Evolutionary conservation across 1,284 basidiomycete genomes (phyloP).

Genomic region (Tilletia walkeri): DNA sequence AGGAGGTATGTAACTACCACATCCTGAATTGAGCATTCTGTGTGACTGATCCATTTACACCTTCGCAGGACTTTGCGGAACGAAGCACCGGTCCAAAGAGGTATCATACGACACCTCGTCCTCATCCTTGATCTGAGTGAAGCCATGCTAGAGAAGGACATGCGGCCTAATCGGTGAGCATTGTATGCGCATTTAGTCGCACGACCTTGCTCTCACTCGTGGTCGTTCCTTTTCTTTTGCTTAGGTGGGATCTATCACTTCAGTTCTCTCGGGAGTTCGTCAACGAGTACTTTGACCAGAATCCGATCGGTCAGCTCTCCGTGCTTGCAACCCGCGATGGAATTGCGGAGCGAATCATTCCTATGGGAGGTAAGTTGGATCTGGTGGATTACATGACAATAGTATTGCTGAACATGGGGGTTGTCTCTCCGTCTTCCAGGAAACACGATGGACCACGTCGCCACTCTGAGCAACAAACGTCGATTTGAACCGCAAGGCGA

Average conservation of each 20-base stretch:
- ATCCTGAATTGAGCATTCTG: neutral
- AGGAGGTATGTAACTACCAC: conserved; percentile 64
- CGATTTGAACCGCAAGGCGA: conserved; percentile 86
- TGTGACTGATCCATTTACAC: neutral
- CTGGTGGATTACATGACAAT: neutral
- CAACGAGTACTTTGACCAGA: conserved; percentile 98
- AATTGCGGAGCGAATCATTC: conserved; percentile 48
- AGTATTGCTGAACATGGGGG: neutral
- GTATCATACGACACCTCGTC: conserved; percentile 92
- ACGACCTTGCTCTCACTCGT: neutral
- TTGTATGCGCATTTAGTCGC: neutral
- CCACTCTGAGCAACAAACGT: conserved; percentile 77
- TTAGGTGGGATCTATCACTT: conserved; percentile 71
- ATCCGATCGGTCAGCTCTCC: conserved; percentile 81
- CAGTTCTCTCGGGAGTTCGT: conserved; percentile 79
- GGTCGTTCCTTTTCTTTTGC: neutral
- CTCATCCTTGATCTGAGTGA: conserved; percentile 84
- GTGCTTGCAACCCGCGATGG: conserved; percentile 52
- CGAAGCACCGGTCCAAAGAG: conserved; percentile 80
- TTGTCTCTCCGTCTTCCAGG: conserved; percentile 60
- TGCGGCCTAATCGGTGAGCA: conserved; percentile 74
- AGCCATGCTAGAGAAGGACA: conserved; percentile 91
- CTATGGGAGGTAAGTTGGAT: conserved; percentile 70
- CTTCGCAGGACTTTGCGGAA: conserved; percentile 61
- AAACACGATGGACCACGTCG: conserved; percentile 89